Evolutionary conservation across 2,329 filamentous ascomycete species (phyloP), one percentile per base, ranked within the genome.

Genomic region (Ceratocystis diversiconidia): DNA sequence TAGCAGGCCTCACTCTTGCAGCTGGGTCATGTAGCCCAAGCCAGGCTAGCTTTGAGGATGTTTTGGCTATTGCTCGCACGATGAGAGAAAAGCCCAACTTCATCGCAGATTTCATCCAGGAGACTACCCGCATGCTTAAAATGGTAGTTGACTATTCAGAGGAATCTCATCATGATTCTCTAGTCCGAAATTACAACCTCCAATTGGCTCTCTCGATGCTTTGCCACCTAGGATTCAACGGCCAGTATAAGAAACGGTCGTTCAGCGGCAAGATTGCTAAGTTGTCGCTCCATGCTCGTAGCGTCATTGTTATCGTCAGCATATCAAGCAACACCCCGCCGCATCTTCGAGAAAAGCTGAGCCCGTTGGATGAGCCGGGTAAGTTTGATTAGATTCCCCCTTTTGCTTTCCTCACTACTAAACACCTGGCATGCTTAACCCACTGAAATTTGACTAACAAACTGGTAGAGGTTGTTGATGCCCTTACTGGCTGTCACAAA

Each of bases 131-230:
- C 50, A 83, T 88, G 66, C 77, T 92, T 63, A 87, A 86, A 68
- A 80, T 89, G 36, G 84, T 86, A 62, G 83, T 92, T 61, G 92
- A 97, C 75, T 95, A 92, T 72, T 88, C 90, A 0, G 82, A 89
- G 61, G 89, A 95, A 68, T 78, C 83, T 1, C 81, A 84, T 57
- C 83, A 88, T 70, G 86, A 92, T 72, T 80, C 85, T 67, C 77
- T 95, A 43, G 82, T 94, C 69, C 80, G 86, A 67, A 92, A 94
- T 71, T 78, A 80, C 2, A 80, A 85, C 44, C 81, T 96, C 59
- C 87, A 90, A 68, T 81, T 89, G 65, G 89, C 85, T 66, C 78
- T 96, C 12, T 89, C 89, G 71, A 83, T 94, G 32, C 85, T 95
- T 72, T 86, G 89, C 66, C 85, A 89, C 63, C 77, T 96, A 8